Base-by-base conservation (phyloP, 1,284 basidiomycete genomes). In the Fomitopsis betulina region DNA sequence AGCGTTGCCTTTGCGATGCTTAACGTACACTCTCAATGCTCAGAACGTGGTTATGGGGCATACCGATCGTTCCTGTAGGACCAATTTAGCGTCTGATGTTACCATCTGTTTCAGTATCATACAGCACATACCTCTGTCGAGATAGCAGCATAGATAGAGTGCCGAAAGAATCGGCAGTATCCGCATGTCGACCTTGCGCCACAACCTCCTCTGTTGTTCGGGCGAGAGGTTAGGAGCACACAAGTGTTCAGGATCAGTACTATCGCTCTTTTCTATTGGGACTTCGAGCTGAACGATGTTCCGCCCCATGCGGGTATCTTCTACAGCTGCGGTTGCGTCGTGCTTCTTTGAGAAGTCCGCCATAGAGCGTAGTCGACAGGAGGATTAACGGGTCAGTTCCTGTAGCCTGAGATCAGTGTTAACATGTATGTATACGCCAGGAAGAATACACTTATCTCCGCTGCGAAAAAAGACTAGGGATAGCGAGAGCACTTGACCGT, bases 121-220 rank as follows among this genome's bases (percentile, higher is more conserved):
- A 6, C 1, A 2, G n/a, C 27, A 50, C 32, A 17, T 17, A 55
- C 86, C 82, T 76, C 85, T 71, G 64, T 89, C 86, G 70, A 88
- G 71, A 68, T 86, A 88, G 3, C 83, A 83, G 45, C 84, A 70
- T 23, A 89, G 72, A 64, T 87, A 87, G 79, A 89, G 83, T 45
- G 85, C 61, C 19, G 80, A 76, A 21, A 88, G 70, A 30, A 88
- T 87, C 0, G 87, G 86, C 79, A 88, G 80, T 38, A 88, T 73
- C 57, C 83, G 73, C 33, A 77, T 25, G 62, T 89, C 87, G 21
- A 89, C 75, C 72, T 88, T 89, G 60, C 80, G 73, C 76, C 84
- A 89, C 45, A 89, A 68, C 58, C 68, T 77, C 59, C 70, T 74
- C 70, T 87, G 84, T 61, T 87, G 72, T 60, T 79, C 81, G 17